Percentiles rank a stretch among this genome's conserved stretches.
Conservation (phyloP, 345 rosid genomes). For the Turritis glabra region DNA sequence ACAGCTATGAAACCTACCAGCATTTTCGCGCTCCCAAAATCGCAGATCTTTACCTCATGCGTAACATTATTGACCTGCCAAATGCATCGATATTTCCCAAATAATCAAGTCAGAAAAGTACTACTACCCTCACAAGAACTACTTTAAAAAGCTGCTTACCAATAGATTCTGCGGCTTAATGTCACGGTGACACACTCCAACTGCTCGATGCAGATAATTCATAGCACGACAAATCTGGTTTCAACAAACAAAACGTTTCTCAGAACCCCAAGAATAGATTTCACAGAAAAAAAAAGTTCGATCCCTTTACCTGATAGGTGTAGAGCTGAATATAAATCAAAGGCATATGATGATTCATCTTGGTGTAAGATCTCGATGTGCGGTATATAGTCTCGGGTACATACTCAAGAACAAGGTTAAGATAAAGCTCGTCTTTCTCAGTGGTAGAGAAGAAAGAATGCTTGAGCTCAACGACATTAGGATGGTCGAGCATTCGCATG, state of each 20-base stretch:
- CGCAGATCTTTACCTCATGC: slow-evolving; percentile 89
- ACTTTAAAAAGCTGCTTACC: slow-evolving; percentile 42
- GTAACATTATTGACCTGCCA: slow-evolving; percentile 85
- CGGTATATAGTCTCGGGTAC: slow-evolving; percentile 92
- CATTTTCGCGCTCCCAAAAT: slow-evolving; percentile 96
- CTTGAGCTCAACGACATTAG: slow-evolving; percentile 82
- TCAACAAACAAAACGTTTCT: background rate
- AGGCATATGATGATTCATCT: slow-evolving; percentile 85
- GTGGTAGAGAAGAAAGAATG: slow-evolving; percentile 93
- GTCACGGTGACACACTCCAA: slow-evolving; percentile 97
- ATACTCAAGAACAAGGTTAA: slow-evolving; percentile 95
- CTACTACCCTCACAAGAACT: slow-evolving; percentile 1
- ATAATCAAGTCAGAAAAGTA: background rate
- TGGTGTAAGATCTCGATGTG: slow-evolving; percentile 73
- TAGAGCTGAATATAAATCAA: slow-evolving; percentile 91
- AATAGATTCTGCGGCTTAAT: slow-evolving; percentile 95
- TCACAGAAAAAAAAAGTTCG: background rate
- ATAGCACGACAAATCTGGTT: slow-evolving; percentile 94
- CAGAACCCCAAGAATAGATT: background rate
- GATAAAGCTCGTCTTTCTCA: slow-evolving; percentile 92
- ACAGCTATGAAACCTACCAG: slow-evolving; percentile 50
- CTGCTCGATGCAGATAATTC: slow-evolving; percentile 78
- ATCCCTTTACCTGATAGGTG: slow-evolving; percentile 70
- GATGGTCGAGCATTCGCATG: slow-evolving; percentile 92
- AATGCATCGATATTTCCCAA: background rate